Base-by-base conservation (phyloP, 495 filamentous ascomycete species). In the Letharia lupina region DNA sequence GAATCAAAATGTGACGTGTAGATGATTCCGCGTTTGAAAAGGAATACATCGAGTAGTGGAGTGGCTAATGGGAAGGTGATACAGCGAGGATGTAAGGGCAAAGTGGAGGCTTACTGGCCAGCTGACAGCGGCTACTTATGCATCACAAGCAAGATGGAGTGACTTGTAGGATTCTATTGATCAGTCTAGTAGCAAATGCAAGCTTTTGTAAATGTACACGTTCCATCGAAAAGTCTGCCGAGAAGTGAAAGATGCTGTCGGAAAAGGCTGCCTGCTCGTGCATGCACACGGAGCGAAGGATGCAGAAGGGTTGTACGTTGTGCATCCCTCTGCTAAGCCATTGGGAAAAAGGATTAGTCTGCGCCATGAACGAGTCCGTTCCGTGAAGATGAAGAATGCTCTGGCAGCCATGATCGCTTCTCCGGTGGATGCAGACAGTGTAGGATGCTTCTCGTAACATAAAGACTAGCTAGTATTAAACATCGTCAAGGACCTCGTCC, bases 131-230 rank as follows among this genome's bases (percentile, higher is more conserved):
- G 8, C 10, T 33, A 16, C 6, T 1, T 8, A 10, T 16, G 28
- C 13, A 6, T 7, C 54, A 23, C 54, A n/a, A 57, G 54, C 33
- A 37, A 35, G 0, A 1, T 8, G 18, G 28, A 7, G 20, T 33
- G 60, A 47, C 60, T 33, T 20, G 28, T 42, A 47, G 33, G 35
- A 48, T 45, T 62, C 23, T 37, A 62, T 62, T 6, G n/a, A 37
- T 44, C 42, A 4, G 4, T 56, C 52, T 18, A 23, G 23, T 31
- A 61, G 60, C n/a, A 61, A 56, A 35, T 1, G 31, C 28, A 56
- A 33, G 52, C 52, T 57, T 20, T 18, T 57, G 33, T 37, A 57
- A 16, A 57, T 20, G 33, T 4, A 5, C 54, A 20, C 4, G 31
- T 56, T 35, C 28, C 28, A 56, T 16, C 5, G 52, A 56, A 56